Base-by-base conservation (phyloP, 371 early-diverging fungal species). In the Saksenaea vasiformis region DNA sequence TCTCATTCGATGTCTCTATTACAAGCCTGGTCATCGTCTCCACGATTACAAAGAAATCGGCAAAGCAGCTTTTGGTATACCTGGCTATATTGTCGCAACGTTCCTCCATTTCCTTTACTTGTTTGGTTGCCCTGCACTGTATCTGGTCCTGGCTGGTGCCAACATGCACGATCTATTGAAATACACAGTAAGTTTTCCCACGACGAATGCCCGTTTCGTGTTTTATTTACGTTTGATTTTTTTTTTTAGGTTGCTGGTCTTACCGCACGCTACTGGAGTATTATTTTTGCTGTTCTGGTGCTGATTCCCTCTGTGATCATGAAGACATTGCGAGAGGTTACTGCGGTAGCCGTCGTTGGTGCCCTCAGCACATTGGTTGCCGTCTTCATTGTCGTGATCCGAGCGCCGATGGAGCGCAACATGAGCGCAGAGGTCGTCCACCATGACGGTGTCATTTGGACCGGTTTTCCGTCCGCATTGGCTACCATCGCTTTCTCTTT, bases 271-370 rank as follows among this genome's bases (percentile, higher is more conserved):
- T 69, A 69, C 27, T 91, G 91, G 91, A 87, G 88, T 62, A 76
- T 86, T 54, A 70, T 94, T 26, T 83, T 87, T 56, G 85, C 86
- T 39, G 63, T 79, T 19, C 60, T 90, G 41, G 82, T 95, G 61
- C 78, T 86, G 66, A 71, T 92, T 22, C 93, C 93, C 8, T 89
- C 91, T 55, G 78, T 92, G 19, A 47, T 83, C 11, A 73, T 89
- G 22, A 92, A 91, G 73, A 85, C 91, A 15, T 81, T 95, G 73
- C 86, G 85, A 56, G 95, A 95, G 69, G 89, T 91, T 24, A 91
- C 91, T 35, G 74, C 86, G 57, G 62, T 88, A 28, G 58, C 76
- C 51, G 73, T 76, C 19, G 47, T 78, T 14, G 78, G 78, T 72
- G 70, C 77, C 68, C 11, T 86, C 13, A 77, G 82, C 43, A 83